Percentiles rank a stretch among this genome's conserved stretches.
Evolutionary conservation across 768 basidiomycete species (phyloP).

Genomic region (Suillus bovinus): DNA sequence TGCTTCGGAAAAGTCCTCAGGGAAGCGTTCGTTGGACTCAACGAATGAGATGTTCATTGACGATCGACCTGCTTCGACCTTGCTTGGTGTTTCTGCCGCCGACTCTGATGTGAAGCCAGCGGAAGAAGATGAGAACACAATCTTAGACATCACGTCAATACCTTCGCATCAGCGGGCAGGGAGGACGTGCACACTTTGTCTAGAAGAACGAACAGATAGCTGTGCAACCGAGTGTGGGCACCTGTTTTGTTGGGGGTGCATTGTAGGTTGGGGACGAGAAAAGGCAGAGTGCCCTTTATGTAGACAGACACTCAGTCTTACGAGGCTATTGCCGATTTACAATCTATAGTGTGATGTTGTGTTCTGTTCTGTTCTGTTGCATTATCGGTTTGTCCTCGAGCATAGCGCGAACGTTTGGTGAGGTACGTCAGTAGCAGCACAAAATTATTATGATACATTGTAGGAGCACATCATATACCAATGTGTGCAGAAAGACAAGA

Average conservation of each 20-base stretch:
- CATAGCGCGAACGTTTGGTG: neutral
- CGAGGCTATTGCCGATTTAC: conserved; percentile 76
- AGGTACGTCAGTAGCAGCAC: conserved; percentile 4
- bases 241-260: conserved; percentile 88
- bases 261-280: conserved; percentile 86
- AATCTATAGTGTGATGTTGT: conserved; percentile 56
- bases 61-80: conserved; percentile 55
- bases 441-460: conserved; percentile 24
- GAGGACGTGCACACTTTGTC: conserved; percentile 78
- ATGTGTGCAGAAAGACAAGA: conserved; percentile 10
- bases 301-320: conserved; percentile 70
- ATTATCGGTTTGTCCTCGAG: neutral
- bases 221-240: conserved; percentile 89
- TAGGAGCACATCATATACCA: conserved; percentile 11
- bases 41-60: conserved; percentile 53
- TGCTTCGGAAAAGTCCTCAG: conserved; percentile 32
- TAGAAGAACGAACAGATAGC: conserved; percentile 82
- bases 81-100: conserved; percentile 51
- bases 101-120: conserved; percentile 59
- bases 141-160: conserved; percentile 59
- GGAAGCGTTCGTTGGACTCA: conserved; percentile 32
- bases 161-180: conserved; percentile 52
- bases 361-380: conserved; percentile 10
- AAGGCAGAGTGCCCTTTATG: conserved; percentile 91
- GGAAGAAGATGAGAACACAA: conserved; percentile 70